Conservation (phyloP, 331 rosid species). For the Stylosanthes scabra region DNA sequence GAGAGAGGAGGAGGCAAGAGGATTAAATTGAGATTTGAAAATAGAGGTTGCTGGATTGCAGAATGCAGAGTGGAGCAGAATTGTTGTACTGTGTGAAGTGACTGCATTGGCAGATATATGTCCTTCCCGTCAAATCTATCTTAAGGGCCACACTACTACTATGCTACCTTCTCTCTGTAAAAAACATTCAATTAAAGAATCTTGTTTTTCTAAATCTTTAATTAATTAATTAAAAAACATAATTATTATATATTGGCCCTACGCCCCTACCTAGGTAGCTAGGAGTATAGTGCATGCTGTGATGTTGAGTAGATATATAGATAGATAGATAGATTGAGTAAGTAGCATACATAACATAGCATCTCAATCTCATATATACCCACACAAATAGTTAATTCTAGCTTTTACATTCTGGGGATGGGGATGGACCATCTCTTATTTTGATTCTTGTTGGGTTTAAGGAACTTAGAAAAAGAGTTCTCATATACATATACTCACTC, state of each 20-base stretch:
- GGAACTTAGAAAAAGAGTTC: constrained; percentile 44
- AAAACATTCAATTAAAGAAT: constrained; percentile 28
- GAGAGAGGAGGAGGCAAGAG: background rate
- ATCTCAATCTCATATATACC: background rate
- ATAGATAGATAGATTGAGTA: constrained; percentile 33
- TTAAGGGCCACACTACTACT: too few species aligned
- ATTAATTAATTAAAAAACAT: too few species aligned
- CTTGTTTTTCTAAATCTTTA: background rate
- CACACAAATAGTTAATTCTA: constrained; percentile 17
- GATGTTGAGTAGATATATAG: background rate
- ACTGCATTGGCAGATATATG: constrained; percentile 72
- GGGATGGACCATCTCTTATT: background rate
- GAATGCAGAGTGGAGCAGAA: constrained; percentile 55
- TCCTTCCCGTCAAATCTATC: constrained; percentile 77
- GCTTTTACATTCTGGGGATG: constrained; percentile 22
- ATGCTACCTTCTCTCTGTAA: constrained; percentile 41
- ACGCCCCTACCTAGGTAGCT: too few species aligned
- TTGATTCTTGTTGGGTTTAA: constrained; percentile 47
- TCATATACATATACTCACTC: constrained; percentile 38
- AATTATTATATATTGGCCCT: too few species aligned
- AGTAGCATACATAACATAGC: too few species aligned
- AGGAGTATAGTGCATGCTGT: background rate
- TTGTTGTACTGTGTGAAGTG: constrained; percentile 72
- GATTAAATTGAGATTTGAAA: constrained; percentile 26
- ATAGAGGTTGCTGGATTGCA: constrained; percentile 41